phyloP scores from a whole-genome alignment of 2,329 filamentous ascomycete genomes.

The Talaromyces islandicus region DNA sequence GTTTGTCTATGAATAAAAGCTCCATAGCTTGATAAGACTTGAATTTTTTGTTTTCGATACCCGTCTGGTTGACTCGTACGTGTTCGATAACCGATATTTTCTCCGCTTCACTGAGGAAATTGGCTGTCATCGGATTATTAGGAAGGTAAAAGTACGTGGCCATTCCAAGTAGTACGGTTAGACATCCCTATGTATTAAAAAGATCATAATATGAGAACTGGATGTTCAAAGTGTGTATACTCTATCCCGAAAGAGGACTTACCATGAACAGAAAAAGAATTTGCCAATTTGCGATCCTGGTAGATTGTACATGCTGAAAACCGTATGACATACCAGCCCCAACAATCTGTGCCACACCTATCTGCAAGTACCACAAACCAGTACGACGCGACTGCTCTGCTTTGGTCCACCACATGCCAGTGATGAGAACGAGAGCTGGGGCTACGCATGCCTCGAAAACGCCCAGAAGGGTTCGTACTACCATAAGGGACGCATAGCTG shows the following conservation, averaged over 20 bases:
- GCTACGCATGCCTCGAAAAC: constrained; percentile 21
- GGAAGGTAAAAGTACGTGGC: constrained; percentile 20
- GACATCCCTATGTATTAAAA: neutral
- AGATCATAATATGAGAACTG: neutral
- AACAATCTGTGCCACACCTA: constrained; percentile 15
- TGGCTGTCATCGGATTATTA: constrained; percentile 44
- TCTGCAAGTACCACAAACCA: constrained; percentile 12
- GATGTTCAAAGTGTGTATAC: neutral
- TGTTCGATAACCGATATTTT: constrained; percentile 35
- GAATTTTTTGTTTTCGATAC: constrained; percentile 23
- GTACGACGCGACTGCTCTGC: constrained; percentile 14
- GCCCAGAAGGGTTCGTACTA: constrained; percentile 25
- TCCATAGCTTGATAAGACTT: neutral
- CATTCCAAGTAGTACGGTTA: neutral
- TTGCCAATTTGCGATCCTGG: neutral
- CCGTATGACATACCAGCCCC: constrained; percentile 11
- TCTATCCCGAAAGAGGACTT: neutral
- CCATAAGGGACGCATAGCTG: constrained; percentile 20
- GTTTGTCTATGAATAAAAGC: neutral
- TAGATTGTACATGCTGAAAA: neutral
- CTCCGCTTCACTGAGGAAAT: constrained; percentile 23
- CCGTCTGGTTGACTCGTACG: constrained; percentile 44
- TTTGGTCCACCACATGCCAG: constrained; percentile 46
- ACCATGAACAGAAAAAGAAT: neutral
- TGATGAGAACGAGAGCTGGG: constrained; percentile 44